A percentile compares a stretch with the other conserved stretches of the same genome.
These are phyloP conservation scores for Arthroderma sp. DNA, from an alignment of 2,329 filamentous ascomycete species.

Conservation along the genomic window DNA sequence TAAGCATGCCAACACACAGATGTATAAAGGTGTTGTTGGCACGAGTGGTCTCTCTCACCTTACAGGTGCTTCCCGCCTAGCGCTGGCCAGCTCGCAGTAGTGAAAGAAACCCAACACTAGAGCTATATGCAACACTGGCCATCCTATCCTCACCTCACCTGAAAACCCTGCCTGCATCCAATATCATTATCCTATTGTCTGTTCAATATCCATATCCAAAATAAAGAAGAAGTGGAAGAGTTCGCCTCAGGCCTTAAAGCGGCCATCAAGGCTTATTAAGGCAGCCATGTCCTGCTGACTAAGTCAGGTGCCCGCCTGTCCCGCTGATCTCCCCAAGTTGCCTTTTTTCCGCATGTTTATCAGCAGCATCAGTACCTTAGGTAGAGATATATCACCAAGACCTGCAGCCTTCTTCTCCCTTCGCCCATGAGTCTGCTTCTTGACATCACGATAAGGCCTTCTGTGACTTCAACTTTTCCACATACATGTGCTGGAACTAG, in stretches of 20 bases:
- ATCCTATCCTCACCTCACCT: neutral
- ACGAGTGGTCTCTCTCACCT: slow-evolving; percentile 2
- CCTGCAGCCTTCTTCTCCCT: neutral
- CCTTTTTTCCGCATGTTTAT: neutral
- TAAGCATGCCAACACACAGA: slow-evolving; percentile 3
- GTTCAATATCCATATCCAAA: too few relatives aligned
- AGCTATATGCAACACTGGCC: too few relatives aligned
- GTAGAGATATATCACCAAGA: neutral
- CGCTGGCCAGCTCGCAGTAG: neutral
- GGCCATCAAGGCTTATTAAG: neutral
- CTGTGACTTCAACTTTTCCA: neutral
- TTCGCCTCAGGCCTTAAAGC: too few relatives aligned
- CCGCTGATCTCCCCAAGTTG: neutral
- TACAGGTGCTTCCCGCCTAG: neutral
- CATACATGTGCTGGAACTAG: neutral
- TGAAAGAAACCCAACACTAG: neutral
- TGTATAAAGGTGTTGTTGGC: neutral
- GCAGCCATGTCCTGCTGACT: neutral
- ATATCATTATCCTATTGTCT: too few relatives aligned
- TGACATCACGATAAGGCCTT: neutral
- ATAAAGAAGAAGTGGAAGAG: too few relatives aligned
- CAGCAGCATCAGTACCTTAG: too few relatives aligned
- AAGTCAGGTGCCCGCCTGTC: neutral
- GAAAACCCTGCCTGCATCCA: too few relatives aligned
- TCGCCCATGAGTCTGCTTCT: neutral